Conservation (phyloP, 192 early-diverging fungal genomes). For the Paraglomus occultum region DNA sequence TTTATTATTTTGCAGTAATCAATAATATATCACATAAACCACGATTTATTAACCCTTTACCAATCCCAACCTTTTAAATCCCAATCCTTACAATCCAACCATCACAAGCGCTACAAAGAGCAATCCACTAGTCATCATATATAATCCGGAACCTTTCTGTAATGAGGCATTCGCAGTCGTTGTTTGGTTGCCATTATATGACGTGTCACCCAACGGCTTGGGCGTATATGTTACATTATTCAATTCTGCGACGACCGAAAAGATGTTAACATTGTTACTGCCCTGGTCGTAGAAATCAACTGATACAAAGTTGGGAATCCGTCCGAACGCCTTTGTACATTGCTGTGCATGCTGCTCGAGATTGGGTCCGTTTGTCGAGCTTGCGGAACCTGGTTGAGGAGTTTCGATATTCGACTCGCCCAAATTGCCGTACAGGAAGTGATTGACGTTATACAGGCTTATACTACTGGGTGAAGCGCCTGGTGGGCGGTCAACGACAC, state of each 20-base stretch:
- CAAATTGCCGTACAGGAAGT: slow-evolving; percentile 60
- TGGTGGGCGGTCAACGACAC: slow-evolving; percentile 56
- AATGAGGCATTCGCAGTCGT: too few species aligned
- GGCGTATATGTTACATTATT: slow-evolving; percentile 9
- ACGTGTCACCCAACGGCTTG: not conserved
- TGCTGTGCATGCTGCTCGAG: slow-evolving; percentile 54
- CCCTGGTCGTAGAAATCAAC: slow-evolving; percentile 77
- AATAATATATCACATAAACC: too few species aligned
- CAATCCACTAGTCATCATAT: too few species aligned
- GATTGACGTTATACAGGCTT: slow-evolving; percentile 68
- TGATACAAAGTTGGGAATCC: slow-evolving; percentile 65
- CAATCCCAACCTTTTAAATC: too few species aligned
- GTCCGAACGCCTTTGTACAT: slow-evolving; percentile 47
- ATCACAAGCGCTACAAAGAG: too few species aligned
- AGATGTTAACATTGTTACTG: not conserved
- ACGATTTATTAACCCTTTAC: too few species aligned
- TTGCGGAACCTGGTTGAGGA: slow-evolving; percentile 52
- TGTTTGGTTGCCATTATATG: not conserved
- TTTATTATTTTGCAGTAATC: too few species aligned
- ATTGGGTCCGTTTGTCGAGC: slow-evolving; percentile 52
- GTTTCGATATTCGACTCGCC: slow-evolving; percentile 40
- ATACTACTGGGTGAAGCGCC: slow-evolving; percentile 33
- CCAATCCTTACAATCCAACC: too few species aligned
- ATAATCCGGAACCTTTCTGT: too few species aligned
- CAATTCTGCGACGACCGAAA: slow-evolving; percentile 1